Conservation (phyloP, 1,139 yeast genomes). For the Saccharomycopsis phalli region DNA sequence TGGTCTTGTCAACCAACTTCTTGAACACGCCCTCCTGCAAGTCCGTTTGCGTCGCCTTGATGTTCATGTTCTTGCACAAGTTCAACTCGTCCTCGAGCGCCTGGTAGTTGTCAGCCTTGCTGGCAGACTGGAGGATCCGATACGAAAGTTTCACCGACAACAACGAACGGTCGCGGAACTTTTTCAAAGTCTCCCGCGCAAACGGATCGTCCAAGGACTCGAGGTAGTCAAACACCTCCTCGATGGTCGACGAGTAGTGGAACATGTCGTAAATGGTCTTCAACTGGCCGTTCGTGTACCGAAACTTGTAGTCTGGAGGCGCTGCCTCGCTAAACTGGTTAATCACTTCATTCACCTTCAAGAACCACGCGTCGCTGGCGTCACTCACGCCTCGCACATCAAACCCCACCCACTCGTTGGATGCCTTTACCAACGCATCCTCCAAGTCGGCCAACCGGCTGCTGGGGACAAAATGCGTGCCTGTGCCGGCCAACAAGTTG, state of each 20-base stretch:
- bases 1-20: slow-evolving; percentile 56
- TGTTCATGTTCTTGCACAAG: slow-evolving; percentile 72
- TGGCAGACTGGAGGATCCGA: slow-evolving; percentile 58
- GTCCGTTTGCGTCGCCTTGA: slow-evolving; percentile 46
- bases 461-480: slow-evolving; percentile 80
- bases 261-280: slow-evolving; percentile 63
- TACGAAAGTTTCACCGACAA: slow-evolving; percentile 67
- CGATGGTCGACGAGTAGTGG: slow-evolving; percentile 42
- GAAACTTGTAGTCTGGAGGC: slow-evolving; percentile 56
- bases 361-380: slow-evolving; percentile 8
- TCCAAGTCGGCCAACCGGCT: slow-evolving; percentile 53
- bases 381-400: slow-evolving; percentile 2
- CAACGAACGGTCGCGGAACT: slow-evolving; percentile 56
- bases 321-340: slow-evolving; percentile 67
- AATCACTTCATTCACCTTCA: slow-evolving; percentile 56
- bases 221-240: slow-evolving; percentile 53
- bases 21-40: slow-evolving; percentile 72
- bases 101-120: slow-evolving; percentile 47
- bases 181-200: slow-evolving; percentile 50
- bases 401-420: slow-evolving; percentile 17
- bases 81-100: slow-evolving; percentile 68
- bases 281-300: slow-evolving; percentile 47
- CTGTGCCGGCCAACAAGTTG: slow-evolving; percentile 72
- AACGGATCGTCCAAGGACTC: slow-evolving; percentile 33
- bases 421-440: slow-evolving; percentile 49